Percentiles rank a stretch among this genome's conserved stretches.
Evolutionary conservation across 768 basidiomycete genomes (phyloP).

Genomic region (Collybia sp.): DNA sequence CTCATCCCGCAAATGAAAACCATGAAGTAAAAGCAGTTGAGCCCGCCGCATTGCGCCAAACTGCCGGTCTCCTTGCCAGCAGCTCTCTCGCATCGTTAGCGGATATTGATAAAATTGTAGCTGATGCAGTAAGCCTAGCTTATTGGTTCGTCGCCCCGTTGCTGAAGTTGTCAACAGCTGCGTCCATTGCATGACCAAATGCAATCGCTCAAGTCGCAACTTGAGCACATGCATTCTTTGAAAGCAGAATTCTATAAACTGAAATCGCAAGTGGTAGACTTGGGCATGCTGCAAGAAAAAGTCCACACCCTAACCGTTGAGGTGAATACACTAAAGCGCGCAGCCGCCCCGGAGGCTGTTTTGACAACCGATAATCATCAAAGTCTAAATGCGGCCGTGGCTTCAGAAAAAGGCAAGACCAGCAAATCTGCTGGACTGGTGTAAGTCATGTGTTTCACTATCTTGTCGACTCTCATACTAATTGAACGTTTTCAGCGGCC

Average conservation of each 20-base stretch:
- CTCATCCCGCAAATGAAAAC: too few species aligned
- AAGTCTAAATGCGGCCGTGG: conserved; percentile 11
- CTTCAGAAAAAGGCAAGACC: conserved; percentile 10
- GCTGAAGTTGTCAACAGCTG: conserved; percentile 26
- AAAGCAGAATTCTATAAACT: conserved; percentile 28
- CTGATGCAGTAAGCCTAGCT: conserved; percentile 24
- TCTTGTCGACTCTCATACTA: not conserved
- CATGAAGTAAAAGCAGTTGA: not conserved
- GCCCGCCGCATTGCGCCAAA: not conserved
- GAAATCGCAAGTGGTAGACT: conserved; percentile 26
- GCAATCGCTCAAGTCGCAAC: conserved; percentile 39
- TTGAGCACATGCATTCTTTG: conserved; percentile 29
- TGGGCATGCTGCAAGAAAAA: conserved; percentile 26
- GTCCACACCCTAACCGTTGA: conserved; percentile 28
- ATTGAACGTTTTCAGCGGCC: conserved; percentile 11
- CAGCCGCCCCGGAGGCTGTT: conserved; percentile 14
- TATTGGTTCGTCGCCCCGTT: not conserved
- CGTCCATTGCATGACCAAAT: conserved; percentile 50
- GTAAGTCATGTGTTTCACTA: conserved; percentile 7
- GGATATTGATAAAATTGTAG: conserved; percentile 23
- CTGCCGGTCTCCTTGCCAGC: conserved; percentile 1
- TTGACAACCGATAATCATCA: conserved; percentile 18
- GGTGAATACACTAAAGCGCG: conserved; percentile 20
- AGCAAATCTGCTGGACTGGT: conserved; percentile 8
- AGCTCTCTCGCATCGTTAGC: conserved; percentile 13